A percentile compares a stretch with the other conserved stretches of the same genome.
These are phyloP conservation scores for Epichloe baconii DNA, from an alignment of 2,329 filamentous ascomycete species.

Conservation along the genomic window DNA sequence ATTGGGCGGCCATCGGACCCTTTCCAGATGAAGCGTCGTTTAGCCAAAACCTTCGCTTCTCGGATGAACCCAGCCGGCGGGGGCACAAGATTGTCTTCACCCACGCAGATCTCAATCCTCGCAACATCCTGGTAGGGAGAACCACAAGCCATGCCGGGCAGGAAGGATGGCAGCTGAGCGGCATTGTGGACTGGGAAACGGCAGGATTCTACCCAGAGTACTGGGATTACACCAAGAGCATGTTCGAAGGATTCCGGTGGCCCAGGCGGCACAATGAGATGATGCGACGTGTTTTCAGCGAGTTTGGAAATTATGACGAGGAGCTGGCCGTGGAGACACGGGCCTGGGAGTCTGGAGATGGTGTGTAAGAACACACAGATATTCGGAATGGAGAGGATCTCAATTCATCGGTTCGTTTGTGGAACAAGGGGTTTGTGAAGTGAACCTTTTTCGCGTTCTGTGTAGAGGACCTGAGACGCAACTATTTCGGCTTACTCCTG, in stretches of 20 bases:
- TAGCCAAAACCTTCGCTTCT: background rate
- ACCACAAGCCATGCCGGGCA: background rate
- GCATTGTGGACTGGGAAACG: constrained; percentile 10
- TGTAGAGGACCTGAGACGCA: no score
- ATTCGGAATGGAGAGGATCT: no score
- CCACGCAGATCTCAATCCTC: background rate
- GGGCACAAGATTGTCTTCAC: background rate
- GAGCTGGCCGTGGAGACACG: background rate
- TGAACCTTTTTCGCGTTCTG: no score
- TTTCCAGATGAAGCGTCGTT: background rate
- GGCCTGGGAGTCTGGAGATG: background rate
- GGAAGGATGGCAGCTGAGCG: constrained; percentile 4
- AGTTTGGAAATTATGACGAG: background rate
- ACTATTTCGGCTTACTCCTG: no score
- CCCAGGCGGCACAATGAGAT: background rate
- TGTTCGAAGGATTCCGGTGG: background rate
- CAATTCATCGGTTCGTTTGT: no score
- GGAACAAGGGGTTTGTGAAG: no score
- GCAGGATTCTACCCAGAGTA: constrained; percentile 11
- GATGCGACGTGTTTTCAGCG: background rate
- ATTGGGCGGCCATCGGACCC: background rate
- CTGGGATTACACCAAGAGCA: constrained; percentile 8
- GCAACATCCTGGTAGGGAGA: background rate
- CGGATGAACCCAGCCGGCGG: background rate
- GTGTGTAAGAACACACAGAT: background rate